Base-by-base conservation (phyloP, 2,329 filamentous ascomycete species). In the Aspergillus flavus region DNA sequence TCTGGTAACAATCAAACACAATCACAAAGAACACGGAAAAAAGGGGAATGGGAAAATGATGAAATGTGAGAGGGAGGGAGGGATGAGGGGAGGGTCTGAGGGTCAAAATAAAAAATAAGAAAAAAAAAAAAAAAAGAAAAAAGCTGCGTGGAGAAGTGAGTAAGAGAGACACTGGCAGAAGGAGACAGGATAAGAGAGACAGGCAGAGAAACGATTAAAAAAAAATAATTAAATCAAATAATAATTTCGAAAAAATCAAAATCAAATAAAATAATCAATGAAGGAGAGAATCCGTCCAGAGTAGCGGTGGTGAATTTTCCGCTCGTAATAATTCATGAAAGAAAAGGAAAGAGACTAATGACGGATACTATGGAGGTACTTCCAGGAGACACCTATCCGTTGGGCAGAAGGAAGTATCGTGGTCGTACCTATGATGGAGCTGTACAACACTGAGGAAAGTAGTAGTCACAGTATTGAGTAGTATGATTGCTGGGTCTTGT, bases 1-100 rank as follows among this genome's bases (percentile, higher is more conserved):
- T 59, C 23, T 63, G 43, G 59, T 63, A 60, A 59, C 53, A 45
- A 62, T 62, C 55, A 55, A 60, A 43, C 54, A 52, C 48, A 32
- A 52, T 50, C 48, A 26, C 48, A 59, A 52, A 34, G 32, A 52
- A 50, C 21, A 59, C 26, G 30, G 43, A 52, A 50, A 50, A 58
- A 61, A 61, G 57, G 28, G 32, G 46, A 23, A 61, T 34, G 34
- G 39, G 32, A 36, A 59, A 39, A 46, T 45, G 57, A 61, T 58
- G 43, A 54, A 54, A 61, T 57, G 54, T 43, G 46, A 53, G 41
- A 59, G 39, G 58, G 50, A 53, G 39, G n/a, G 36, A 41, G 53
- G 34, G 50, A 39, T 26, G 58, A 43, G 46, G 54, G 50, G 34
- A 59, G 46, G 46, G 46, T n/a, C 48, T 52, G 48, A 52, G 48